Conservation (phyloP, 1,284 basidiomycete species). For the Malassezia obtusa region DNA sequence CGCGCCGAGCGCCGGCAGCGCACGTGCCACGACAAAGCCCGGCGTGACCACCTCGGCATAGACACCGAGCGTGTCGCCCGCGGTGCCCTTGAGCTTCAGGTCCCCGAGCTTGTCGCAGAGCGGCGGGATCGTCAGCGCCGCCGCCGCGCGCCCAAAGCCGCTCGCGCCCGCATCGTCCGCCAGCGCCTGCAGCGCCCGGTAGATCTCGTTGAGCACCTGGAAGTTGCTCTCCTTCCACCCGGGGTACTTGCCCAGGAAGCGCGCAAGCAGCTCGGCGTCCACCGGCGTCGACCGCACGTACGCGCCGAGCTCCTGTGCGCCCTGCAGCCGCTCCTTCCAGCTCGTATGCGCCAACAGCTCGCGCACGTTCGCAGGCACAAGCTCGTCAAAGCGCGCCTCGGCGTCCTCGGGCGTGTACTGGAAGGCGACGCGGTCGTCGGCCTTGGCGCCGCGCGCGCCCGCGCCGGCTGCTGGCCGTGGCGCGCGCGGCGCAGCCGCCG, state of each 20-base stretch:
- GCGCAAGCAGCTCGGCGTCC: constrained; percentile 79
- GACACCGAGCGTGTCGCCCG: constrained; percentile 70
- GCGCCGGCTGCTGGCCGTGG: too few relatives aligned
- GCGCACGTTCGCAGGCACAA: constrained; percentile 65
- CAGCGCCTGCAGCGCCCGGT: constrained; percentile 52
- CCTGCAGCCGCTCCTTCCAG: constrained; percentile 86
- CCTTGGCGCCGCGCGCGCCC: constrained; percentile 34
- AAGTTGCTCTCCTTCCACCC: constrained; percentile 99
- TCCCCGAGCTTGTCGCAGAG: constrained; percentile 92
- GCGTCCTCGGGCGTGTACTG: constrained; percentile 87
- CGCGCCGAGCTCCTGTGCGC: constrained; percentile 69
- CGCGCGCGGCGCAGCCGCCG: too few relatives aligned
- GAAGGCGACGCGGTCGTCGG: constrained; percentile 75
- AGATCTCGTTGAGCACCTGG: constrained; percentile 53
- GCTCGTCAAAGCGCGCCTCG: constrained; percentile 64
- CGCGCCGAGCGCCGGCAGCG: constrained; percentile 20
- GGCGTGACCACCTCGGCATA: constrained; percentile 89
- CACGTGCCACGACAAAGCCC: constrained; percentile 86
- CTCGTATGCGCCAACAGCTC: constrained; percentile 70
- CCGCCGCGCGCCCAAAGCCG: constrained; percentile 69
- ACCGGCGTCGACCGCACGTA: constrained; percentile 68
- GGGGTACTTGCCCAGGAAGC: constrained; percentile 78
- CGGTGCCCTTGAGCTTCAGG: constrained; percentile 89
- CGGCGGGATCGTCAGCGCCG: constrained; percentile 72
- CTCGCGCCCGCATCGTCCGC: constrained; percentile 60